Base-by-base conservation (phyloP, 345 rosid genomes). In the Luvunga scandens region DNA sequence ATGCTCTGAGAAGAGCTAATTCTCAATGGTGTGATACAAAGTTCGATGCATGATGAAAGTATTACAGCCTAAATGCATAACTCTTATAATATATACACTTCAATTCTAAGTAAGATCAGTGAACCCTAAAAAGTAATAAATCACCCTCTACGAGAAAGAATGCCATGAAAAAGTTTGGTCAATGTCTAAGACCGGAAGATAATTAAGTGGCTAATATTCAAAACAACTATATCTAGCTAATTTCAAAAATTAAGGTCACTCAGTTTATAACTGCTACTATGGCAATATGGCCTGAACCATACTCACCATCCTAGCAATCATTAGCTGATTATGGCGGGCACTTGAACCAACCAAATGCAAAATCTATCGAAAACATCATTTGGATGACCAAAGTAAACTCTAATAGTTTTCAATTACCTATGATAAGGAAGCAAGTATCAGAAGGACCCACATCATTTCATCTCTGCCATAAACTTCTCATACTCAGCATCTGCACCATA, bases 391-490 rank as follows among this genome's bases (percentile, higher is more conserved):
- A 27, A 76, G 42, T 27, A 73, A 69, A 65, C 64, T 59, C 31
- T 39, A 56, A 71, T 16, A 9, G n/a, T 38, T 71, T 59, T 59
- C 60, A 38, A n/a, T 30, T 89, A 96, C 99, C 98, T 88, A 84
- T 78, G 70, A 63, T 70, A 55, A 63, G 61, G 74, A 76, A 77
- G 75, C 42, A 78, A 65, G 14, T 64, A 55, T 25, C 13, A 42
- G 78, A 81, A 70, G 42, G 75, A 62, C 71, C 53, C 63, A 68
- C 62, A 55, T 89, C 90, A 97, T 81, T 97, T 94, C 97, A 93
- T 92, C 92, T 97, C 98, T 34, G 98, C 90, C 98, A 97, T 93
- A 82, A 97, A 93, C 88, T 94, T 97, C 83, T 94, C 96, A 80
- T 94, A 96, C 85, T 93, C 98, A 24, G 93, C 86, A 83, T 97